These are phyloP conservation scores for Neurospora sp. DNA, from an alignment of 495 filamentous ascomycete genomes.

Conservation along the genomic window DNA sequence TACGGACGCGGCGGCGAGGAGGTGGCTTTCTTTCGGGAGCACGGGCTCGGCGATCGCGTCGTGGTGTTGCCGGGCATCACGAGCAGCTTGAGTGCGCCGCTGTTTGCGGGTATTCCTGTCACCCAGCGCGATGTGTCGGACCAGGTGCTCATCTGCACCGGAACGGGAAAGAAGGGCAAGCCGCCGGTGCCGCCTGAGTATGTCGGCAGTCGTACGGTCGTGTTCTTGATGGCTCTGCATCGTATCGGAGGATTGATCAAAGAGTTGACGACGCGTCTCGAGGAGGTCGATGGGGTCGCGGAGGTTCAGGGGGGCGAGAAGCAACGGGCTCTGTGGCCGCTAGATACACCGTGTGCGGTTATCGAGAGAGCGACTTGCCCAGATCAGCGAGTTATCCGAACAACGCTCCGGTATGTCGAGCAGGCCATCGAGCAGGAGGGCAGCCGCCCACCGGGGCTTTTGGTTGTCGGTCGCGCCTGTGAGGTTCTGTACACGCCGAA, in stretches of 20 bases:
- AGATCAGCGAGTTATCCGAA: slow-evolving; percentile 86
- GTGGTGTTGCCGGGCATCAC: slow-evolving; percentile 84
- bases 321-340: slow-evolving; percentile 33
- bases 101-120: slow-evolving; percentile 79
- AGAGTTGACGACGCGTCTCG: slow-evolving; percentile 42
- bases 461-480: slow-evolving; percentile 83
- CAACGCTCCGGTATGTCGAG: slow-evolving; percentile 67
- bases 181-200: slow-evolving; percentile 71
- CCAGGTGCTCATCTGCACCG: slow-evolving; percentile 88
- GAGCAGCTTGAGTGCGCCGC: slow-evolving; percentile 70
- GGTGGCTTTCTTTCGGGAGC: slow-evolving; percentile 66
- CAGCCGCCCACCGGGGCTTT: slow-evolving; percentile 75
- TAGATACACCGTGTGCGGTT: slow-evolving; percentile 74
- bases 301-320: slow-evolving; percentile 14
- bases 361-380: slow-evolving; percentile 90
- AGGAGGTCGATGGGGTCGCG: slow-evolving; percentile 2
- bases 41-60: slow-evolving; percentile 46
- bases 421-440: slow-evolving; percentile 84
- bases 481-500: slow-evolving; percentile 52
- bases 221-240: slow-evolving; percentile 96
- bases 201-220: slow-evolving; percentile 65
- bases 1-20: slow-evolving; percentile 94
- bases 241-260: slow-evolving; percentile 61
- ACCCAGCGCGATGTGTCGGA: slow-evolving; percentile 88
- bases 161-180: slow-evolving; percentile 86